Base-by-base conservation (phyloP, 2,329 filamentous ascomycete species). In the Niveomyces coronatus region DNA sequence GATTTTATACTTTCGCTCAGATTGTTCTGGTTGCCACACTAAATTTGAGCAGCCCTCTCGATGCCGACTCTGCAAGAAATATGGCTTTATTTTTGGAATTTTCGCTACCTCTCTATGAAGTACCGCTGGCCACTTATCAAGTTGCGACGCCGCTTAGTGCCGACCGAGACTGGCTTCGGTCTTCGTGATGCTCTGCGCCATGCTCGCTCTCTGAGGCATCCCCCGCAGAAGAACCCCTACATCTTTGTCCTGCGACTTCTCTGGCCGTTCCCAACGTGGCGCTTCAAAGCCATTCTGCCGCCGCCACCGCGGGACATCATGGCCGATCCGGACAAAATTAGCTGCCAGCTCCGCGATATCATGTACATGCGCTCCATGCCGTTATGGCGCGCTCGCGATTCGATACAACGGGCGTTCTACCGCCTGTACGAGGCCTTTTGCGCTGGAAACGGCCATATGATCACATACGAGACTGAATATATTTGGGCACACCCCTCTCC, bases 401-500 rank as follows among this genome's bases (percentile, higher is more conserved):
- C 49, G 31, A 43, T 44, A n/a, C 45, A 47, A 27, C 40, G 52
- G 15, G 45, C 52, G 19, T 47, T 54, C 27, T 53, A 49, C 37
- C 49, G 50, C 13, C 41, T 53, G 3, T 53, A 54, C 34, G 51
- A 55, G 39, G 49, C 47, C 11, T 42, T 52, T n/a, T 52, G 49
- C 35, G 48, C 47, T 23, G 41, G 41, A 9, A 45, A 54, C 37
- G 51, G 48, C 9, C 26, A 38, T 5, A 40, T 51, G 16, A 46
- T 53, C 7, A 43, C 46, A 15, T 53, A 49, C 20, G 51, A 52
- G 42, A 46, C 46, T 9, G 49, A 54, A 43, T 55, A 55, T 31
- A 46, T 52, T 29, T 55, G 49, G 48, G 40, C 44, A 9, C 45
- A 46, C n/a, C 18, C 31, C 13, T 41, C 44, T 22, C 46, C 45